Percentiles rank a stretch among this genome's conserved stretches.
phyloP scores from a whole-genome alignment of 1,139 yeast genomes.

The Yamadazyma diddensiae region DNA sequence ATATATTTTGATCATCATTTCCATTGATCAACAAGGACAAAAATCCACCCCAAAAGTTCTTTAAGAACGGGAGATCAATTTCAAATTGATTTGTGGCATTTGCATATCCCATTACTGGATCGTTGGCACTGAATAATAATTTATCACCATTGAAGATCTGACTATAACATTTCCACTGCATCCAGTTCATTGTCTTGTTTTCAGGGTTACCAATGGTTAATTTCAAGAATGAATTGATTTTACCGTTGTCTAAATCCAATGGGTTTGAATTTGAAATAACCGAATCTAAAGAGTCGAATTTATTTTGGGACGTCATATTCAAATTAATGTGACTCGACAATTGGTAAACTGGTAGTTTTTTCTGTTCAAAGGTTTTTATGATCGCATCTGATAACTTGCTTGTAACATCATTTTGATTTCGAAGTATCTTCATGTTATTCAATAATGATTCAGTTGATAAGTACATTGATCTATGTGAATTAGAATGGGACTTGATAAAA shows the following conservation, averaged over 20 bases:
- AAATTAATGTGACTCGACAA: slow-evolving; percentile 12
- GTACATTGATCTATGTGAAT: slow-evolving; percentile 5
- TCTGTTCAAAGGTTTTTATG: slow-evolving; percentile 7
- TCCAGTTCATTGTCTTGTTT: slow-evolving; percentile 14
- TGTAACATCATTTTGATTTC: not conserved
- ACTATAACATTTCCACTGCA: slow-evolving; percentile 35
- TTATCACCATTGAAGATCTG: slow-evolving; percentile 26
- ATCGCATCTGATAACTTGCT: slow-evolving; percentile 3
- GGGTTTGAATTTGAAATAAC: slow-evolving; percentile 15
- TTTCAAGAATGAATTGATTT: slow-evolving; percentile 29
- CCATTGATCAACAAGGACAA: slow-evolving; percentile 38
- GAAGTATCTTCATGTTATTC: slow-evolving; percentile 3
- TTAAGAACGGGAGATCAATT: slow-evolving; percentile 39
- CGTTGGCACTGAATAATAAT: slow-evolving; percentile 26
- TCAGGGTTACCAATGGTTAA: slow-evolving; percentile 17
- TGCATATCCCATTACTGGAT: slow-evolving; percentile 35
- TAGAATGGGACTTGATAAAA: slow-evolving; percentile 10
- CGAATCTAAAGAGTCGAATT: slow-evolving; percentile 16
- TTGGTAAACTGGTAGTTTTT: slow-evolving; percentile 8
- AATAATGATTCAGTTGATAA: slow-evolving; percentile 5
- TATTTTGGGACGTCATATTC: slow-evolving; percentile 10
- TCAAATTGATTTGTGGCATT: slow-evolving; percentile 20
- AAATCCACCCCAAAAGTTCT: slow-evolving; percentile 40
- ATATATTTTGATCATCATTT: slow-evolving; percentile 23
- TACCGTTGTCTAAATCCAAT: slow-evolving; percentile 23